These are phyloP conservation scores for Cutaneotrichosporon daszewskae DNA, from an alignment of 1,284 basidiomycete genomes.

Conservation along the genomic window DNA sequence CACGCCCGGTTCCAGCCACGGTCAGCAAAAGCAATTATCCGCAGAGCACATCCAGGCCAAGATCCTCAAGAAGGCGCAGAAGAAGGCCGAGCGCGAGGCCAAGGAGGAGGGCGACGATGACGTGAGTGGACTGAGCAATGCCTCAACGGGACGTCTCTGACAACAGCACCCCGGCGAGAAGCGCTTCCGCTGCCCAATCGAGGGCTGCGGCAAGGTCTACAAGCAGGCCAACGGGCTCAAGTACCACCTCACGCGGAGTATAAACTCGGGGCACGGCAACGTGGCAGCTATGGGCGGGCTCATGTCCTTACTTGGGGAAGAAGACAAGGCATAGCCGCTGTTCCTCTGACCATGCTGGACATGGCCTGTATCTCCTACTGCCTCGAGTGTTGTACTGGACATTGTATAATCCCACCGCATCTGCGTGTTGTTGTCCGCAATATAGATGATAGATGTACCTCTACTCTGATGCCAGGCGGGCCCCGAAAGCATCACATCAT, in stretches of 20 bases:
- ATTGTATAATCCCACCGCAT: constrained; percentile 1
- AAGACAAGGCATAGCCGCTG: constrained; percentile 5
- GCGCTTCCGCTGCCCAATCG: constrained; percentile 55
- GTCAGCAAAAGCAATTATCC: constrained; percentile 11
- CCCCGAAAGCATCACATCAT: too few species aligned
- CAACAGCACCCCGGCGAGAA: constrained; percentile 44
- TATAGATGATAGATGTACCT: too few species aligned
- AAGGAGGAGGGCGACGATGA: constrained; percentile 25
- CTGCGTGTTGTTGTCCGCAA: not conserved
- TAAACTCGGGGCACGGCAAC: constrained; percentile 45
- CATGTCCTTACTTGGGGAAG: constrained; percentile 24
- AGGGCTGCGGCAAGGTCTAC: constrained; percentile 58
- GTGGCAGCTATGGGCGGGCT: constrained; percentile 38
- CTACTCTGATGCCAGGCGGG: too few species aligned
- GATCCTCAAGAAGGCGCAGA: constrained; percentile 34
- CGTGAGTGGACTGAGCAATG: constrained; percentile 8
- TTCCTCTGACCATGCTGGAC: not conserved
- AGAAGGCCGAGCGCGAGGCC: constrained; percentile 32
- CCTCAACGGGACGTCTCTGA: not conserved
- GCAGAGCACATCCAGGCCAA: constrained; percentile 36
- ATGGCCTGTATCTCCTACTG: too few species aligned
- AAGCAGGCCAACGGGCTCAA: constrained; percentile 52
- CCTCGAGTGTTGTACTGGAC: too few species aligned
- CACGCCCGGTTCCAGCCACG: not conserved
- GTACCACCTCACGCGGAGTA: constrained; percentile 46